Base-by-base conservation (phyloP, 78 protist species). In the Dictyostelium firmibasis region DNA sequence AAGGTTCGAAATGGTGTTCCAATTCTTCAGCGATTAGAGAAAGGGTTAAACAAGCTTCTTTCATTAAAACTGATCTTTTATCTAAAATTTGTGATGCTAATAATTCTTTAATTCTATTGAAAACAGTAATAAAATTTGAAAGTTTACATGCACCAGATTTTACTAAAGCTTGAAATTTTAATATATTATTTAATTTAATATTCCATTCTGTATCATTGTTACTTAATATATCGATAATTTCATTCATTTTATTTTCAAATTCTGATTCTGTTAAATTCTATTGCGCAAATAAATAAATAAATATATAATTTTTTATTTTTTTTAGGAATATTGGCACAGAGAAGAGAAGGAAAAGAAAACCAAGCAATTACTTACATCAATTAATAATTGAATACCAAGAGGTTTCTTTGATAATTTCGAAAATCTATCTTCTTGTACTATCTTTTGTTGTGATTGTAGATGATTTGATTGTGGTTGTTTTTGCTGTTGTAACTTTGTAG, bases 61-160 rank as follows among this genome's bases (percentile, higher is more conserved):
- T 89, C 14, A 89, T 44, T 23, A 89, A 23, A 29, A 64, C 77
- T 67, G 94, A 89, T 35, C 94, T 36, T 31, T 79, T 64, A 89
- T 89, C 94, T 4, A 27, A 47, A 11, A 78, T 75, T 36, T 11
- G 38, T 16, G 36, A 20, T 7, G 36, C 2, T 23, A 89, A n/a
- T 6, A 57, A 57, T 2, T 89, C 94, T 23, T 23, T 78, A 9
- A 89, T 4, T 43, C 74, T 75, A 14, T 62, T n/a, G 35, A 89
- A 89, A 5, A 81, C 18, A 0, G 25, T 18, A 0, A 20, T n/a
- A 31, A 89, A 89, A 25, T 27, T 36, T 35, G 70, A 47, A 11
- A 89, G 47, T 29, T 60, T 53, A 38, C 67, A 23, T 8, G 86
- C 94, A 47, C 86, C 86, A 1, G 57, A 50, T 47, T 47, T 69